Evolutionary conservation across 1,284 basidiomycete genomes (phyloP).

Genomic region (Austroboletus novae-zelandiae): DNA sequence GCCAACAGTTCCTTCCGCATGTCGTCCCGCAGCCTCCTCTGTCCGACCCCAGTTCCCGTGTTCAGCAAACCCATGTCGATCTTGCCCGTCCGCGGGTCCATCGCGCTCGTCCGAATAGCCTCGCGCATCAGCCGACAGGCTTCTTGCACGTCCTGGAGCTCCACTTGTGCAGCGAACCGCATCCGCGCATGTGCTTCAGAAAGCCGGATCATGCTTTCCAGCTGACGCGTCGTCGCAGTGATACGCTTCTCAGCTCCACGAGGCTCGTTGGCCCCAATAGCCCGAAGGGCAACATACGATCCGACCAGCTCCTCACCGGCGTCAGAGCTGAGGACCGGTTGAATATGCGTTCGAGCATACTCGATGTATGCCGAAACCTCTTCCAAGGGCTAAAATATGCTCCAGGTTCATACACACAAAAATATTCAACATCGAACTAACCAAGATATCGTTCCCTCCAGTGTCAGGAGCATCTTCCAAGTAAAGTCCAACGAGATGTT

Average conservation of each 20-base stretch:
- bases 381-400: constrained; percentile 67
- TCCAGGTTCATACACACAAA: constrained; percentile 1
- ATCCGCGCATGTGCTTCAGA: constrained; percentile 96
- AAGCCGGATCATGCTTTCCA: constrained; percentile 98
- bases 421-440: constrained; percentile 38
- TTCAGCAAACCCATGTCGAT: constrained; percentile 97
- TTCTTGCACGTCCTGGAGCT: constrained; percentile 86
- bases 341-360: constrained; percentile 86
- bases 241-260: constrained; percentile 89
- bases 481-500: constrained; percentile 92
- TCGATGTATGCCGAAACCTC: constrained; percentile 94
- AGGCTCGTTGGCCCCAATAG: constrained; percentile 82
- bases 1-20: constrained; percentile 76
- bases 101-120: constrained; percentile 91
- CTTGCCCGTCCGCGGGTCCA: constrained; percentile 93
- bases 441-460: constrained; percentile 73
- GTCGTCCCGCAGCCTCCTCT: constrained; percentile 81
- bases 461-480: constrained; percentile 79
- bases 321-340: constrained; percentile 86
- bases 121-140: constrained; percentile 92
- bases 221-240: constrained; percentile 95
- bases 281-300: constrained; percentile 92
- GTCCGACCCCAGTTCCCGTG: constrained; percentile 86
- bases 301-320: constrained; percentile 84
- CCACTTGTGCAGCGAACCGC: constrained; percentile 85